Conservation (phyloP, 352 stramenopile genomes). For the Globisporangium sylvaticum region DNA sequence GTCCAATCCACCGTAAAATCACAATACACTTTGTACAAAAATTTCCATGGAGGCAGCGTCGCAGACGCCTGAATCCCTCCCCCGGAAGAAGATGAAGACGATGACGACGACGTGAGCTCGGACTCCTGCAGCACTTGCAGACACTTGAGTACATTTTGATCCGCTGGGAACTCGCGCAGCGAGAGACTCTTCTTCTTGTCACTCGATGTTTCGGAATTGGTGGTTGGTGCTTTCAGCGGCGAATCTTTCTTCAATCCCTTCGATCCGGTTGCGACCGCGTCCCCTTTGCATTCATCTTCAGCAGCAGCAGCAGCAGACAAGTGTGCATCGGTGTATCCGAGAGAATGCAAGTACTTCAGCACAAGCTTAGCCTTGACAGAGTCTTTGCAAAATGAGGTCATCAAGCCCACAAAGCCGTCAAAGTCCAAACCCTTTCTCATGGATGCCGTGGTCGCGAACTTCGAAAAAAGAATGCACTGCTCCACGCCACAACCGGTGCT, state of each 20-base stretch:
- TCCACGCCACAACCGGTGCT: conserved; percentile 5
- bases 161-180: conserved; percentile 45
- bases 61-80: background rate
- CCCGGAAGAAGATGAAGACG: background rate
- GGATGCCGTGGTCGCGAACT: conserved; percentile 37
- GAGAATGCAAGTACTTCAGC: conserved; percentile 41
- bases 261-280: background rate
- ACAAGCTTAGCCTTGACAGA: conserved; percentile 37
- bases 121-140: conserved; percentile 47
- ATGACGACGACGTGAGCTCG: background rate
- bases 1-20: conserved; percentile 68
- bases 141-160: conserved; percentile 80
- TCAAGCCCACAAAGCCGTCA: conserved; percentile 41
- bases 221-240: background rate
- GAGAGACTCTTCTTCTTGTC: conserved; percentile 10
- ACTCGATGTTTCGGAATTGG: background rate
- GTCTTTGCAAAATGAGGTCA: conserved; percentile 43
- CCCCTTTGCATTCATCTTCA: conserved; percentile 15
- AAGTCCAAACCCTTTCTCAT: conserved; percentile 27
- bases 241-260: background rate
- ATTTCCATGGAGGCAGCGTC: conserved; percentile 62
- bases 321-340: conserved; percentile 36
- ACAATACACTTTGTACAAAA: conserved; percentile 68
- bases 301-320: conserved; percentile 13
- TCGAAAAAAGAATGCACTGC: conserved; percentile 69